Base-by-base conservation (phyloP, 139 green algal genomes). In the Volvox africanus region DNA sequence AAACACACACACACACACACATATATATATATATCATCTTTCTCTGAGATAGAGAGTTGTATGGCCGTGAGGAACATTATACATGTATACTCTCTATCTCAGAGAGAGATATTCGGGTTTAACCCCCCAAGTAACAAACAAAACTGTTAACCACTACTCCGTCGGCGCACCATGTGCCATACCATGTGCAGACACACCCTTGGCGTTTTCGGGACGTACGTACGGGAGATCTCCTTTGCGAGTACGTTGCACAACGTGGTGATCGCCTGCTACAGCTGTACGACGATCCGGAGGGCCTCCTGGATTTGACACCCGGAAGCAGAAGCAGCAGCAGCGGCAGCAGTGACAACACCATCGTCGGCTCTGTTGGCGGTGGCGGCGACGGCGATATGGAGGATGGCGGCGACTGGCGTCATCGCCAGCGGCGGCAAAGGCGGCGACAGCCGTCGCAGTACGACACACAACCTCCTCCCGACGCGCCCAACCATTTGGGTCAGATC, bases 211-310 rank as follows among this genome's bases (percentile, higher is more conserved):
- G 68, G 16, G 37, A 81, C 37, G 37, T 26, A 24, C 26, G 37
- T 35, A 89, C 68, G 26, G 68, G 85, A 12, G 13, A 21, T 37
- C 71, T 89, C 18, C 11, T 89, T 20, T 26, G 20, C 9, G 71
- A 82, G 50, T 89, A 89, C 71, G 68, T 89, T 26, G 85, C 71
- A n/a, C 17, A 80, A 37, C 36, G 36, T 16, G 82, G 83, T 11
- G n/a, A 80, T 19, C 67, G 67, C 14, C 67, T 88, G 36, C 83
- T 88, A 36, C 83, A 88, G 36, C 36, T 88, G 67, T 44, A 37
- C 36, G 83, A 68, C 67, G 32, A 55, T 55, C 75, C 75, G 14
- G 32, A n/a, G 3, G 33, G 30, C 24, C 75, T 81, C 1, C 75
- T 81, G 75, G 75, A 81, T 35, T 20, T 21, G 2, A 32, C 30